A percentile compares a stretch with the other conserved stretches of the same genome.
Evolutionary conservation across 2,329 filamentous ascomycete genomes (phyloP).

Genomic region (Cladophialophora exuberans): DNA sequence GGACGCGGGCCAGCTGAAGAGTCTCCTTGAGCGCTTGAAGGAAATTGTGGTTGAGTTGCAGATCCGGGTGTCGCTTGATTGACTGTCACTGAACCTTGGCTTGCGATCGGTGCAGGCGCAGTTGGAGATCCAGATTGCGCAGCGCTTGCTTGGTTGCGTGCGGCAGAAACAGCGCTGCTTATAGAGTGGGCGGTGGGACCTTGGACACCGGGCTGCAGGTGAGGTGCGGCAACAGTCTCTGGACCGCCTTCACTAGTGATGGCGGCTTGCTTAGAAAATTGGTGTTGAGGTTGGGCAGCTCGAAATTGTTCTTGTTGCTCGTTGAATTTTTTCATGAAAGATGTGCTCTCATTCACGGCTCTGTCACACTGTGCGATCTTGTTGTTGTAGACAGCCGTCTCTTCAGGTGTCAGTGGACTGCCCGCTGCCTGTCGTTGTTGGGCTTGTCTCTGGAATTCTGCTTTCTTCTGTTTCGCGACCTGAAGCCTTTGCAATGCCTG

Average conservation of each 20-base stretch:
- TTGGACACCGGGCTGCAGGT: constrained; percentile 28
- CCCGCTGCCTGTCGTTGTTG: constrained; percentile 43
- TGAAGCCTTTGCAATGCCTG: constrained; percentile 54
- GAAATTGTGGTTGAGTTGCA: constrained; percentile 41
- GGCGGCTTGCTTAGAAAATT: constrained; percentile 30
- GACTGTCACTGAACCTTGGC: constrained; percentile 26
- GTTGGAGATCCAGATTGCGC: constrained; percentile 41
- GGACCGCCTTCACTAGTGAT: constrained; percentile 21
- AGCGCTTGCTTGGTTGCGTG: constrained; percentile 32
- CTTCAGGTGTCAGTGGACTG: constrained; percentile 44
- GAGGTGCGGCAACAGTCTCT: constrained; percentile 18
- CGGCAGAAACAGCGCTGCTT: constrained; percentile 48
- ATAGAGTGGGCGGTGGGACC: constrained; percentile 48
- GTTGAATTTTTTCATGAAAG: constrained; percentile 52
- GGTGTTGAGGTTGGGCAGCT: constrained; percentile 35
- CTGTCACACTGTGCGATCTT: constrained; percentile 34
- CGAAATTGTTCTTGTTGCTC: constrained; percentile 52
- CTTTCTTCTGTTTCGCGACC: constrained; percentile 47
- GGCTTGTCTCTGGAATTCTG: constrained; percentile 46
- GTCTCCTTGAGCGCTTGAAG: constrained; percentile 14
- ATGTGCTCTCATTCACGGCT: constrained; percentile 43
- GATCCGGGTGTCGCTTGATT: constrained; percentile 50
- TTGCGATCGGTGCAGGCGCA: constrained; percentile 33
- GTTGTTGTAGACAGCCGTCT: constrained; percentile 46
- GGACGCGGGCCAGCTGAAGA: constrained; percentile 21